Conservation (phyloP, 164 flowering plant species). For the Hamamelis virginiana region DNA sequence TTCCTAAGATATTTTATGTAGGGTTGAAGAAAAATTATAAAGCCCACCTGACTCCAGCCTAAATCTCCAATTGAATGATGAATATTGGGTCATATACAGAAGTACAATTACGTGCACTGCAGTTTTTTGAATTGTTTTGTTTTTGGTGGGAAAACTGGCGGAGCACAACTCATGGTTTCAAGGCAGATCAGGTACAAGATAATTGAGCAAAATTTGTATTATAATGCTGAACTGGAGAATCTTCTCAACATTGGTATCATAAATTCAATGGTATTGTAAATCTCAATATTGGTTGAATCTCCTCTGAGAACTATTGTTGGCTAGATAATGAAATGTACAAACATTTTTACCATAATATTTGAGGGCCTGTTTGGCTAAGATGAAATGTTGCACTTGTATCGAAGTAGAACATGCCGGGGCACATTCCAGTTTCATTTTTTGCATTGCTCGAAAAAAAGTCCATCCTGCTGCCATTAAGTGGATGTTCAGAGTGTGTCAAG, state of each 20-base stretch:
- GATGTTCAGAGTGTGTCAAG: too few relatives aligned
- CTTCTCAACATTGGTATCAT: too few relatives aligned
- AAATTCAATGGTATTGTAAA: neutral
- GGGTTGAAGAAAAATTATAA: conserved; percentile 5
- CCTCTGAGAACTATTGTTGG: too few relatives aligned
- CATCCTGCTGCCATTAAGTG: too few relatives aligned
- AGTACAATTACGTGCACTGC: neutral
- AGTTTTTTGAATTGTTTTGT: neutral
- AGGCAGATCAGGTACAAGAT: neutral
- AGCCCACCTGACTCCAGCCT: neutral
- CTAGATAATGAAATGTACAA: too few relatives aligned
- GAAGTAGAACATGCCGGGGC: too few relatives aligned
- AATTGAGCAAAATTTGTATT: neutral
- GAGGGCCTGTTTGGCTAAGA: too few relatives aligned
- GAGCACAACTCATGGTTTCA: neutral
- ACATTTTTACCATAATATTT: too few relatives aligned
- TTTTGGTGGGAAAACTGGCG: neutral
- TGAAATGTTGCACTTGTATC: too few relatives aligned
- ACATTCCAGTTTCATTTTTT: too few relatives aligned
- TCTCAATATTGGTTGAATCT: neutral
- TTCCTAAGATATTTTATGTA: conserved; percentile 19
- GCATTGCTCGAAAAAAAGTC: too few relatives aligned
- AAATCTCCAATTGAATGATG: neutral
- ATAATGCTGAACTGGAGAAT: neutral
- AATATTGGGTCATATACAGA: neutral